Evolutionary conservation across 1,284 basidiomycete species (phyloP).

Genomic region (Ceratobasidium sp.): DNA sequence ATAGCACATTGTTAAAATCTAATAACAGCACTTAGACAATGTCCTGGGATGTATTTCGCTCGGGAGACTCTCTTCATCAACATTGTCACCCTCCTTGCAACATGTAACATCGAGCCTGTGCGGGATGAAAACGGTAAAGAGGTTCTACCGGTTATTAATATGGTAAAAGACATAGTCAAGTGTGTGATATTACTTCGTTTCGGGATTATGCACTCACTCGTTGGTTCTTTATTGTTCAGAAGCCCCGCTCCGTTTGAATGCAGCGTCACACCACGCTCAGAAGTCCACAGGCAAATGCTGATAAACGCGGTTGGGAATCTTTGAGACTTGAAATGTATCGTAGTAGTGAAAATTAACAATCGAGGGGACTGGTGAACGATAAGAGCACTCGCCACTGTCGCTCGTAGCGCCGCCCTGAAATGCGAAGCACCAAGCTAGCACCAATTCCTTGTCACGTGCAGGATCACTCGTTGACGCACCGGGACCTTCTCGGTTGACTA

Average conservation of each 20-base stretch:
- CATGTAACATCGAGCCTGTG: slow-evolving; percentile 43
- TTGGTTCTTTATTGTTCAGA: neutral
- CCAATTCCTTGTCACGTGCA: too few relatives aligned
- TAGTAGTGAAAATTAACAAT: too few relatives aligned
- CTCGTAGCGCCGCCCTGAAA: too few relatives aligned
- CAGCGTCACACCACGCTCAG: slow-evolving; percentile 18
- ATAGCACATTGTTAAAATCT: neutral
- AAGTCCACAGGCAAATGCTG: neutral
- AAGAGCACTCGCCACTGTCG: too few relatives aligned
- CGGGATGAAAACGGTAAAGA: slow-evolving; percentile 40
- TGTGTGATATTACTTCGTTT: neutral
- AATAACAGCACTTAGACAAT: neutral
- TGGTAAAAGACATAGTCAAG: neutral
- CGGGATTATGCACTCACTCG: neutral
- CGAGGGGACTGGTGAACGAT: too few relatives aligned
- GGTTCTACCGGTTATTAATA: neutral
- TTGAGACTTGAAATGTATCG: too few relatives aligned
- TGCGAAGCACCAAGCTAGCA: too few relatives aligned
- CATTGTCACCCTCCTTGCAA: slow-evolving; percentile 40
- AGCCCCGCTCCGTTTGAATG: slow-evolving; percentile 9
- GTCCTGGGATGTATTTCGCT: slow-evolving; percentile 36
- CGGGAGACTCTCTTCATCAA: slow-evolving; percentile 25
- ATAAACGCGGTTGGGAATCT: too few relatives aligned
- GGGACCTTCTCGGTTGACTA: too few relatives aligned
- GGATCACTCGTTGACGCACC: too few relatives aligned